Conservation (phyloP, 164 flowering plant species). For the Macadamia tetraphylla region DNA sequence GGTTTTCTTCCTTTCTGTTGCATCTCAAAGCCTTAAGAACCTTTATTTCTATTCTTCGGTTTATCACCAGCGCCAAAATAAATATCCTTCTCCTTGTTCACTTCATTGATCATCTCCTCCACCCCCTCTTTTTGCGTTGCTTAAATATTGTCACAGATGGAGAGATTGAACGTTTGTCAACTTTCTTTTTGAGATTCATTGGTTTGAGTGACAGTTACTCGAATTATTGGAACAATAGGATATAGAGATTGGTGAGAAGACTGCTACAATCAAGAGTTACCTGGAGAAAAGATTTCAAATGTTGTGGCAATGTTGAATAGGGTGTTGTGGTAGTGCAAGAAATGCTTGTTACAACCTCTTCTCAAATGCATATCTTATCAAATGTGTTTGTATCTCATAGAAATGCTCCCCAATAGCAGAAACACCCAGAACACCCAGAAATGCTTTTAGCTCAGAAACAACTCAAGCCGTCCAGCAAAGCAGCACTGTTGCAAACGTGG, state of each 20-base stretch:
- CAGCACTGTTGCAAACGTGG: too few species aligned
- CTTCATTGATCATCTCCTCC: neutral
- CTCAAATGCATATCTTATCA: too few species aligned
- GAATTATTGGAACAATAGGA: constrained; percentile 77
- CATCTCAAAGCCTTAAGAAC: constrained; percentile 42
- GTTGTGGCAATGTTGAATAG: too few species aligned
- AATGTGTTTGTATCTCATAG: too few species aligned
- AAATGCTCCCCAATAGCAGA: too few species aligned
- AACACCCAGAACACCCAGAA: too few species aligned
- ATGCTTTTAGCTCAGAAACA: too few species aligned
- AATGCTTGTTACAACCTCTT: too few species aligned
- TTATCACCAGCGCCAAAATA: too few species aligned
- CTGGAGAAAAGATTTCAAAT: constrained; percentile 54
- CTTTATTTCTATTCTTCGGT: neutral
- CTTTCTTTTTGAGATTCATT: constrained; percentile 56
- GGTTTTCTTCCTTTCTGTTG: constrained; percentile 31
- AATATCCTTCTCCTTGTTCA: neutral
- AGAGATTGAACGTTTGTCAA: constrained; percentile 58
- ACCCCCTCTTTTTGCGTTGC: neutral
- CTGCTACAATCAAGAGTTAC: constrained; percentile 61
- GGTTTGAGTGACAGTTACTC: constrained; percentile 71
- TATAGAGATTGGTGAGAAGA: constrained; percentile 68
- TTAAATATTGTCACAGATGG: constrained; percentile 72
- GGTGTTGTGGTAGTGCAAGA: too few species aligned
- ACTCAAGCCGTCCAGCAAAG: too few species aligned